Percentiles rank a stretch among this genome's conserved stretches.
These are phyloP conservation scores for Hydrangea macrophylla DNA, from an alignment of 148 eudicot species.

Conservation along the genomic window DNA sequence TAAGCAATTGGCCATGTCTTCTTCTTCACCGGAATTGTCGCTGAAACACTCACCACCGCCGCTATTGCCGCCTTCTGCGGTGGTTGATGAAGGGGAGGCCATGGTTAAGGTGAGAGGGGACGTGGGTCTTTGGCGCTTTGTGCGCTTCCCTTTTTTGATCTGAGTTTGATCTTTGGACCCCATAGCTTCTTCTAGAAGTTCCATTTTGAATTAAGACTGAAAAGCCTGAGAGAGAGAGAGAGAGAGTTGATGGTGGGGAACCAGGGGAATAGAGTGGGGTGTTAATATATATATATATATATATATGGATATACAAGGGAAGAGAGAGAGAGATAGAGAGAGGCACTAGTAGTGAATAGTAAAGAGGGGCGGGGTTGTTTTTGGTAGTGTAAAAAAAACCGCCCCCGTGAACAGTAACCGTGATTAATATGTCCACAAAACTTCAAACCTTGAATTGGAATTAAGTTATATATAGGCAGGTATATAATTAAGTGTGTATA, in stretches of 20 bases:
- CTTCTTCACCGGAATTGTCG: slow-evolving; percentile 26
- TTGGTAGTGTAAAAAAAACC: not conserved
- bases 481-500: slow-evolving; percentile 9
- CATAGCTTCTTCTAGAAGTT: slow-evolving; percentile 22
- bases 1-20: slow-evolving; percentile 78
- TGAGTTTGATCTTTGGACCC: slow-evolving; percentile 6
- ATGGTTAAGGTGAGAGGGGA: slow-evolving; percentile 49
- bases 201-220: slow-evolving; percentile 9
- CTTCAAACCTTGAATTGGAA: slow-evolving; percentile 12
- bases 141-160: slow-evolving; percentile 57
- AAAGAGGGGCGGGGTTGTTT: slow-evolving; percentile 2
- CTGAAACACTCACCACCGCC: slow-evolving; percentile 8
- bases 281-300: slow-evolving; percentile 13
- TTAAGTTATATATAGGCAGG: slow-evolving; percentile 8
- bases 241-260: slow-evolving; percentile 3
- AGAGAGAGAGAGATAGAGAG: slow-evolving; percentile 8
- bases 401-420: slow-evolving; percentile 22
- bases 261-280: not conserved
- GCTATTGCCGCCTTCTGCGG: slow-evolving; percentile 11
- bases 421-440: slow-evolving; percentile 17
- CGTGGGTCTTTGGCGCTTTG: slow-evolving; percentile 47
- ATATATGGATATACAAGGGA: not conserved
- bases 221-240: not conserved
- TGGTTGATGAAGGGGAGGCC: slow-evolving; percentile 31
- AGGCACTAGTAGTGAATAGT: not conserved